These are phyloP conservation scores for Cryomyces minteri DNA, from an alignment of 495 filamentous ascomycete species.

Conservation along the genomic window DNA sequence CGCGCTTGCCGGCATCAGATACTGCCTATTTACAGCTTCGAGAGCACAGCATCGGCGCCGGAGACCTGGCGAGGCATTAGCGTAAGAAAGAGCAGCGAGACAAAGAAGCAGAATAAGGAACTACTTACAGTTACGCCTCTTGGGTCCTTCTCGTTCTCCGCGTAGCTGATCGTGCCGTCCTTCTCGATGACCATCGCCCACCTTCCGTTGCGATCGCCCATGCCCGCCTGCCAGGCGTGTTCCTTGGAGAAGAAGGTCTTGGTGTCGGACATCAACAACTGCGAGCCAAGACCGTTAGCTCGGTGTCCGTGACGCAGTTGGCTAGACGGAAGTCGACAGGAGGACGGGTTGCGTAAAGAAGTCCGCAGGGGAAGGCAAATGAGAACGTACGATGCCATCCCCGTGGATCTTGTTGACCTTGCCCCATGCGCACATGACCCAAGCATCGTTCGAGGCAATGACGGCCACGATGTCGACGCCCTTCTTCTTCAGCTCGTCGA, in stretches of 20 bases:
- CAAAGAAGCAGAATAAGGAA: not conserved
- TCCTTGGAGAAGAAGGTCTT: conserved; percentile 59
- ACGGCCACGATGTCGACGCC: conserved; percentile 75
- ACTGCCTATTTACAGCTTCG: conserved; percentile 6
- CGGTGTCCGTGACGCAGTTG: not conserved
- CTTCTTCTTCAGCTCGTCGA: conserved; percentile 55
- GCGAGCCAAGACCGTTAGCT: not conserved
- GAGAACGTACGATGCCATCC: conserved; percentile 51
- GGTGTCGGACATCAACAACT: conserved; percentile 78
- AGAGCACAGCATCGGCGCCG: conserved; percentile 10
- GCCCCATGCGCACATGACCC: conserved; percentile 88
- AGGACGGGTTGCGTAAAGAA: not conserved
- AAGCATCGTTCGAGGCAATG: conserved; percentile 80
- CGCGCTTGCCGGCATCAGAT: too few relatives aligned
- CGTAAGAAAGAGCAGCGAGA: not conserved
- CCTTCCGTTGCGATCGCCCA: conserved; percentile 52
- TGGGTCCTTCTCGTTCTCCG: conserved; percentile 51
- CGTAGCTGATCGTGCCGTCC: conserved; percentile 68
- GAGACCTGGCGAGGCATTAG: conserved; percentile 7
- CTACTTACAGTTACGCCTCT: conserved; percentile 43
- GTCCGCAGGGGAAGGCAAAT: not conserved
- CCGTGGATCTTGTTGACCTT: conserved; percentile 77
- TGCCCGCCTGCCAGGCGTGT: conserved; percentile 61
- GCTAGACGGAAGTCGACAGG: not conserved
- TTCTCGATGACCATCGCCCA: conserved; percentile 81